A percentile compares a stretch with the other conserved stretches of the same genome.
Conservation (phyloP, 1,284 basidiomycete species). For the Dichomitus squalens region DNA sequence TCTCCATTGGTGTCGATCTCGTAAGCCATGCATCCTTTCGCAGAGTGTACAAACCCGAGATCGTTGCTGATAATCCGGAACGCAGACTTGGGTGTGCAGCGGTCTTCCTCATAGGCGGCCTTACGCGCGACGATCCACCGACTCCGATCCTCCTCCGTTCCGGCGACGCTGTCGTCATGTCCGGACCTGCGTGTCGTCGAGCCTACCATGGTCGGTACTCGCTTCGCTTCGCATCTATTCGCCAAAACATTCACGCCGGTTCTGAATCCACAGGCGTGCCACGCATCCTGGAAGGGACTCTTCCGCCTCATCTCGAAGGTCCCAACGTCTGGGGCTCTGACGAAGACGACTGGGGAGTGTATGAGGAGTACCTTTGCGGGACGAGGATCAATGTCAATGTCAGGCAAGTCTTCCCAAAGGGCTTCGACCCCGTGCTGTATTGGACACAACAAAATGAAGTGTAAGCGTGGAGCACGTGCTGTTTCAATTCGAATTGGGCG, state of each 20-base stretch:
- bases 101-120: conserved; percentile 86
- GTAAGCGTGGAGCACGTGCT: too few relatives aligned
- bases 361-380: conserved; percentile 63
- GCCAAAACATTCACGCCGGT: neutral
- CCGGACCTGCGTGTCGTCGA: conserved; percentile 78
- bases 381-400: conserved; percentile 90
- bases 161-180: conserved; percentile 92
- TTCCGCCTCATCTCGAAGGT: conserved; percentile 64
- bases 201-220: conserved; percentile 74
- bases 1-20: conserved; percentile 91
- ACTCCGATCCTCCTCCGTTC: conserved; percentile 81
- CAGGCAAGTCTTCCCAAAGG: conserved; percentile 82
- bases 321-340: conserved; percentile 18
- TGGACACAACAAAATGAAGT: neutral
- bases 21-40: conserved; percentile 43
- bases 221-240: neutral
- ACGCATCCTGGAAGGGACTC: conserved; percentile 77
- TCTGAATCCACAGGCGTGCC: conserved; percentile 66
- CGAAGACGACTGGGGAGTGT: conserved; percentile 54
- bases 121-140: conserved; percentile 76
- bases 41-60: neutral
- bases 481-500: too few relatives aligned
- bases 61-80: too few relatives aligned
- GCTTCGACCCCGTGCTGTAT: conserved; percentile 50
- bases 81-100: conserved; percentile 82